These are phyloP conservation scores for Anastatica hierochuntica DNA, from an alignment of 345 rosid genomes.

Conservation along the genomic window DNA sequence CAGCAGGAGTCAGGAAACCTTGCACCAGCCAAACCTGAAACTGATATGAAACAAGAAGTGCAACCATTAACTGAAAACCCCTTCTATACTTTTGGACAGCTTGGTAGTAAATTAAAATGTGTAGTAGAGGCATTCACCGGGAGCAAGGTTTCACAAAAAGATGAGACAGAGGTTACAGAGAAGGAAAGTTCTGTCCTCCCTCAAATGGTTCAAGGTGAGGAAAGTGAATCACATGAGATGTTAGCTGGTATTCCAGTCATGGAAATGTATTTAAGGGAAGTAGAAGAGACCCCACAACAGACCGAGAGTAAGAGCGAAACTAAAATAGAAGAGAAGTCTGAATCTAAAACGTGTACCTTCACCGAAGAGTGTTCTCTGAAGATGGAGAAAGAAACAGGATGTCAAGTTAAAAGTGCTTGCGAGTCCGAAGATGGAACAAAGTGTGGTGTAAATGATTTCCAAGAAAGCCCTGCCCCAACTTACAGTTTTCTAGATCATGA, in stretches of 20 bases:
- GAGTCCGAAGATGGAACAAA: conserved; percentile 13
- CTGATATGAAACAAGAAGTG: conserved; percentile 23
- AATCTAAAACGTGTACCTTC: conserved; percentile 8
- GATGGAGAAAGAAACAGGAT: conserved; percentile 7
- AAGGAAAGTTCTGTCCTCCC: conserved; percentile 17
- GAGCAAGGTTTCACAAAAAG: conserved; percentile 27
- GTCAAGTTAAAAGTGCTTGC: conserved; percentile 12
- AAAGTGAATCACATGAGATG: conserved; percentile 26
- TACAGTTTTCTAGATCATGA: conserved; percentile 25
- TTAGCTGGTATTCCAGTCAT: conserved; percentile 20
- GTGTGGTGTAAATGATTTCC: conserved; percentile 8
- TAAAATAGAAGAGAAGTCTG: conserved; percentile 14
- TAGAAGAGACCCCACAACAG: conserved; percentile 28
- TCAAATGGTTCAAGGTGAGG: conserved; percentile 23
- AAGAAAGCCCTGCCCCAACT: conserved; percentile 18
- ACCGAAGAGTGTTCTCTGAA: conserved; percentile 8
- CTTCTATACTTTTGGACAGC: conserved; percentile 30
- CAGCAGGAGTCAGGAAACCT: conserved; percentile 25
- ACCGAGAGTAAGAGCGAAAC: conserved; percentile 18
- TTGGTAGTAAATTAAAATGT: conserved; percentile 22
- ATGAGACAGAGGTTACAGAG: conserved; percentile 26
- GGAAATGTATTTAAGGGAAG: conserved; percentile 22
- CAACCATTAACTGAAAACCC: conserved; percentile 20
- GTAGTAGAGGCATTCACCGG: conserved; percentile 29
- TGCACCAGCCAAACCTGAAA: conserved; percentile 27